Evolutionary conservation across 352 stramenopile species (phyloP).

Genomic region (Chrysophaeum taylorii): DNA sequence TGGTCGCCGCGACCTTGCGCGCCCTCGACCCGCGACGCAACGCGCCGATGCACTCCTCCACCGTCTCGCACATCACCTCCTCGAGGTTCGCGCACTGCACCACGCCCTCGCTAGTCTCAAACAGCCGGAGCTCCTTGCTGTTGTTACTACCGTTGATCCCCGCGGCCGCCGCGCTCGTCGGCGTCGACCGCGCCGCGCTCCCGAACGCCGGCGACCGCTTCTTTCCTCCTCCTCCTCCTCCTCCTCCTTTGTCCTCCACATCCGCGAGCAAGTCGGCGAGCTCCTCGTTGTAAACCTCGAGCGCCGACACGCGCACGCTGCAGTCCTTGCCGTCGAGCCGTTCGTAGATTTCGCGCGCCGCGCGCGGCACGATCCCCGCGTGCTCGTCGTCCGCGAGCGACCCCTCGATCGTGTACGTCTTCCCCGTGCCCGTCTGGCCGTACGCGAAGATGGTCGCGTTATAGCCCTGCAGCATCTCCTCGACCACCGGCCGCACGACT

Average conservation of each 20-base stretch:
- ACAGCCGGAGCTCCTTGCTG: no score
- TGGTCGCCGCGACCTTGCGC: constrained; percentile 65
- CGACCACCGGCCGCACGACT: neutral
- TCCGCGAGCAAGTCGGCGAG: constrained; percentile 77
- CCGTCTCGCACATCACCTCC: constrained; percentile 45
- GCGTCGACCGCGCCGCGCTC: no score
- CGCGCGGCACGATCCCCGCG: constrained; percentile 85
- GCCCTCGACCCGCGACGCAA: constrained; percentile 9
- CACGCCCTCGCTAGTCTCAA: constrained; percentile 49
- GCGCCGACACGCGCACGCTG: constrained; percentile 84
- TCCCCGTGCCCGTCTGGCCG: constrained; percentile 69
- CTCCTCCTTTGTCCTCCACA: constrained; percentile 56
- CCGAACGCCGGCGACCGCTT: no score
- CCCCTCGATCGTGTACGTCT: constrained; percentile 97
- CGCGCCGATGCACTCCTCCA: constrained; percentile 13
- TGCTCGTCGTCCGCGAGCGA: constrained; percentile 67
- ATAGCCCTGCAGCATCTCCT: constrained; percentile 1
- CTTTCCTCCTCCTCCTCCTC: no score
- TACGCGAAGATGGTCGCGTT: constrained; percentile 9
- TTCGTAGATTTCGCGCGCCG: constrained; percentile 85
- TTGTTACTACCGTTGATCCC: no score
- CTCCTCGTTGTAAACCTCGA: constrained; percentile 99
- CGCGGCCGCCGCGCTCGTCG: no score
- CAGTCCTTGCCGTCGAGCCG: constrained; percentile 73
- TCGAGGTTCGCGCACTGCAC: constrained; percentile 76